phyloP scores from a whole-genome alignment of 2,329 filamentous ascomycete genomes.

The Alternaria postmessia region DNA sequence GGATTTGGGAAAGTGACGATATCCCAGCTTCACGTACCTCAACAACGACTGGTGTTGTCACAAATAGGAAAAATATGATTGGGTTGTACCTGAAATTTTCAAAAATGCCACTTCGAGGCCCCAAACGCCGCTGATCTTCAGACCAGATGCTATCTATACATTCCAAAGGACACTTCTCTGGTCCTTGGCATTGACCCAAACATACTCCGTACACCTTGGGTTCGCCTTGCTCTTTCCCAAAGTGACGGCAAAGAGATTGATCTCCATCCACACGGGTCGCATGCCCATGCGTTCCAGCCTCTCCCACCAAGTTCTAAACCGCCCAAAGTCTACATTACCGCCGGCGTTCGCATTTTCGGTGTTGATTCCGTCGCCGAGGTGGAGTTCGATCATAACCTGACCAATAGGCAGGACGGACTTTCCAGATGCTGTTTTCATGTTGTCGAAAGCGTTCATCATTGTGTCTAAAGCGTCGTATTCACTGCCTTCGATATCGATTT shows the following conservation, averaged over 20 bases:
- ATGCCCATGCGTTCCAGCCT: conserved; percentile 46
- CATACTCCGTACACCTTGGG: conserved; percentile 45
- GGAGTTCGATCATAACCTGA: conserved; percentile 47
- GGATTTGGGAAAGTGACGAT: neutral
- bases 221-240: conserved; percentile 36
- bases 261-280: conserved; percentile 46
- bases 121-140: neutral
- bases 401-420: conserved; percentile 40
- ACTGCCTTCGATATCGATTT: conserved; percentile 46
- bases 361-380: conserved; percentile 34
- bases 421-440: conserved; percentile 25
- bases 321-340: conserved; percentile 33
- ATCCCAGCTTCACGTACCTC: neutral
- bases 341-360: conserved; percentile 13
- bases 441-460: conserved; percentile 42
- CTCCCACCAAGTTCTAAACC: conserved; percentile 46
- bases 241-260: conserved; percentile 44
- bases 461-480: conserved; percentile 43
- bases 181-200: conserved; percentile 46
- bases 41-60: neutral
- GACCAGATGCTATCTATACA: conserved; percentile 10
- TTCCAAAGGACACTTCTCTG: conserved; percentile 40
- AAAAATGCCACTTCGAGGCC: neutral
- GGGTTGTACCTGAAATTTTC: neutral
- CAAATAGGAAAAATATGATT: neutral